Evolutionary conservation across 2,329 filamentous ascomycete species (phyloP), one percentile per base, ranked within the genome.

Genomic region (Xylariaceae sp.): DNA sequence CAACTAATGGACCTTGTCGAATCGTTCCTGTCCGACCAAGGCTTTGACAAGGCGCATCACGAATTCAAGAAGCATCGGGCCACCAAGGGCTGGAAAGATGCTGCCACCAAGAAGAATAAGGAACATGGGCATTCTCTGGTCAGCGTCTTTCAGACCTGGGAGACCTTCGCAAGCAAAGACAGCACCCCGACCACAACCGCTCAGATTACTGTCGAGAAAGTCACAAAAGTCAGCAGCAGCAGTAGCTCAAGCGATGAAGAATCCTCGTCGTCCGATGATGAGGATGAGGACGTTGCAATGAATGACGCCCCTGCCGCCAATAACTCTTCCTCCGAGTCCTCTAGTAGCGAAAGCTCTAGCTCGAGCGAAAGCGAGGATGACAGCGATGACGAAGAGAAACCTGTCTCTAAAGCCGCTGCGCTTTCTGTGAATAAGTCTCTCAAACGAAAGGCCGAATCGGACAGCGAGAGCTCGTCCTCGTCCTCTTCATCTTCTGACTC

Each of bases 1-100:
- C 75, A 85, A 64, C 70, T 90, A 27, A 70, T 90, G 60, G 77
- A 82, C 49, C 70, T 88, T 14, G 75, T 90, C 57, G 80, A 80
- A 51, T 66, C 69, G 19, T 90, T 89, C 64, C 73, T 90, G 40
- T 74, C 75, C 34, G 75, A 83, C 37, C 75, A 85, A 63, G 77
- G 80, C n/a, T 85, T 87, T 57, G 65, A 73, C 38, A 72, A 73
- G 47, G 79, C 85, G 37, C 77, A 77, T 58, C 69, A 74, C 48
- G 76, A 79, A 5, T 84, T 89, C 59, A 71, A 73, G 56, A 79
- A 82, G 61, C 81, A 88, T 60, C 72, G 78, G 42, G 75, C 67
- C 61, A 73, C 69, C 65, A 75, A 75, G 53, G 74, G 72, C 40
- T 76, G 71, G 71, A 62, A 69, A 36, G 58, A 60, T 17, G 52